Base-by-base conservation (phyloP, 2,329 filamentous ascomycete genomes). In the Fusarium falciforme region DNA sequence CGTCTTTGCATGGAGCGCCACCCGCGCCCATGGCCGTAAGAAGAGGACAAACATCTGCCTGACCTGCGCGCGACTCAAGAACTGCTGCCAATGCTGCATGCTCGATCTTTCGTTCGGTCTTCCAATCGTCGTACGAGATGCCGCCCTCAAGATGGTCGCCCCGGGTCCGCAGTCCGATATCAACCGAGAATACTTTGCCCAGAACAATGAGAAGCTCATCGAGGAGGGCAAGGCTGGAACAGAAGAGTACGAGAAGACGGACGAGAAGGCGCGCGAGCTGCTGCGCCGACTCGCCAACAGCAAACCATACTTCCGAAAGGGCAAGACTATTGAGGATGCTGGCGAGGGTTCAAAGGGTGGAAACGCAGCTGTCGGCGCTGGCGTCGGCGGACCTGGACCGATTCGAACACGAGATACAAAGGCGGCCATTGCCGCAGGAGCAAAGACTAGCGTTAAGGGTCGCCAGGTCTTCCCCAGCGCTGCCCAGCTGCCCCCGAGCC, bases 21-120 rank as follows among this genome's bases (percentile, higher is more conserved):
- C 97, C 82, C 94, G 96, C 67, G 96, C 95, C 4, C 88, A 90
- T 72, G 91, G 95, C 29, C 93, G 95, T 71, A 95, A 96, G 83
- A 98, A 97, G 85, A 92, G 94, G 76, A 98, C 96, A 64, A 97
- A 94, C 79, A 97, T 98, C 79, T 99, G 96, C 83, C 88, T 99
- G 27, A 99, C 96, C 44, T 99, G 96, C 86, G 96, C 96, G 25
- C 93, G 96, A 52, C 89, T 98, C 76, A 99, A 99, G 85, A 99
- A 99, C 86, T 98, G 96, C 86, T 99, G 96, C 81, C 96, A 99
- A 86, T 96, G 93, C 85, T 99, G 96, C 87, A 98, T 98, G 94
- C 92, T 99, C 62, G 96, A 99, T 88, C 86, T 99, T 69, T 96
- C 94, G 14, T 99, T 98, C 80, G 97, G 96, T 27, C 87, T 99